A percentile compares a stretch with the other conserved stretches of the same genome.
phyloP scores from a whole-genome alignment of 192 early-diverging fungal genomes.

The Umbelopsis ramanniana region DNA sequence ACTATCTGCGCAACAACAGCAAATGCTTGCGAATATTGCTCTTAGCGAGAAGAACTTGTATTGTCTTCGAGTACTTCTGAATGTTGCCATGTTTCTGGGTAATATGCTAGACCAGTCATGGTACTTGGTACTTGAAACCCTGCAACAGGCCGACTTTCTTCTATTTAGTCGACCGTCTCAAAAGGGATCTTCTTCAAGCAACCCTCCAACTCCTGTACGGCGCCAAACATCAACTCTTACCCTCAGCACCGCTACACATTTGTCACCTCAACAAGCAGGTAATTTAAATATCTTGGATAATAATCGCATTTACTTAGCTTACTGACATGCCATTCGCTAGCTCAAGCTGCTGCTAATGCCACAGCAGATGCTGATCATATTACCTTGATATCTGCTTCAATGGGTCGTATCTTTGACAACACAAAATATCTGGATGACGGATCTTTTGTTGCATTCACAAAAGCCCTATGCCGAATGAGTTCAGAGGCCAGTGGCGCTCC shows the following conservation, averaged over 20 bases:
- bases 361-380: conserved; percentile 45
- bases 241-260: background rate
- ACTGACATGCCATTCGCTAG: background rate
- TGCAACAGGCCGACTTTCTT: conserved; percentile 86
- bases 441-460: conserved; percentile 68
- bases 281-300: too few species aligned
- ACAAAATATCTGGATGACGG: conserved; percentile 58
- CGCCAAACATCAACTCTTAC: conserved; percentile 21
- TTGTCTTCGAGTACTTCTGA: conserved; percentile 73
- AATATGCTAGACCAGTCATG: conserved; percentile 80
- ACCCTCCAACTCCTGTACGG: conserved; percentile 6
- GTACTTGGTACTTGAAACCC: conserved; percentile 85
- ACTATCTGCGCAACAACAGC: conserved; percentile 39
- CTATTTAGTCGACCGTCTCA: conserved; percentile 52
- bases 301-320: background rate
- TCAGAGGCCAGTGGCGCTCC: conserved; percentile 54
- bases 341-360: background rate
- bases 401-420: conserved; percentile 75
- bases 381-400: conserved; percentile 49
- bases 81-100: conserved; percentile 74
- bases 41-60: conserved; percentile 80
- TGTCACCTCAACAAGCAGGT: conserved; percentile 10
- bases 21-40: conserved; percentile 39
- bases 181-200: conserved; percentile 29
- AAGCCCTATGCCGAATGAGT: conserved; percentile 68